These are phyloP conservation scores for Microbotryomycetes sp. DNA, from an alignment of 1,284 basidiomycete species.

Conservation along the genomic window DNA sequence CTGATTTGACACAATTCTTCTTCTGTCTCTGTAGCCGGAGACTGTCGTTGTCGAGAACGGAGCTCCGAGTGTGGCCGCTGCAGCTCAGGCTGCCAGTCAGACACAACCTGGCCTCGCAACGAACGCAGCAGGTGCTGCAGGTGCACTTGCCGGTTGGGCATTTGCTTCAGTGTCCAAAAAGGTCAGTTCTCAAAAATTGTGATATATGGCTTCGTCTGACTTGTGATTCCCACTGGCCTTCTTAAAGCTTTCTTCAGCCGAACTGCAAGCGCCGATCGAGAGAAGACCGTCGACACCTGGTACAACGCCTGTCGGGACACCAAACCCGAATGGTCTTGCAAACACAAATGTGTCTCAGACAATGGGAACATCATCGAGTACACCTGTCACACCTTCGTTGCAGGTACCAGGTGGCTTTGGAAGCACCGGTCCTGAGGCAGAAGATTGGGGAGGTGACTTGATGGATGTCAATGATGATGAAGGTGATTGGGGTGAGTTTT, in stretches of 20 bases:
- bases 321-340: not conserved
- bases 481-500: constrained; percentile 79
- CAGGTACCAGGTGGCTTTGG: constrained; percentile 48
- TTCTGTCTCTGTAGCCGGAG: constrained; percentile 31
- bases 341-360: not conserved
- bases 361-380: not conserved
- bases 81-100: constrained; percentile 20
- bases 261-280: constrained; percentile 41
- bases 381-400: constrained; percentile 47
- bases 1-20: not conserved
- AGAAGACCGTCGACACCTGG: constrained; percentile 14
- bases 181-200: constrained; percentile 46
- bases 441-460: constrained; percentile 55
- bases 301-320: not conserved
- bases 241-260: constrained; percentile 50
- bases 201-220: too few relatives aligned
- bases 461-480: constrained; percentile 86
- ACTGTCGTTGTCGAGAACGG: constrained; percentile 40
- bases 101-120: constrained; percentile 59
- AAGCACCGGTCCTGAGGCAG: constrained; percentile 56
- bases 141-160: constrained; percentile 87
- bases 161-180: constrained; percentile 77
- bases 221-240: constrained; percentile 42
- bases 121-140: constrained; percentile 80
- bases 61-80: not conserved